phyloP scores from a whole-genome alignment of 768 basidiomycete species.

The Calocybe cyanea region DNA sequence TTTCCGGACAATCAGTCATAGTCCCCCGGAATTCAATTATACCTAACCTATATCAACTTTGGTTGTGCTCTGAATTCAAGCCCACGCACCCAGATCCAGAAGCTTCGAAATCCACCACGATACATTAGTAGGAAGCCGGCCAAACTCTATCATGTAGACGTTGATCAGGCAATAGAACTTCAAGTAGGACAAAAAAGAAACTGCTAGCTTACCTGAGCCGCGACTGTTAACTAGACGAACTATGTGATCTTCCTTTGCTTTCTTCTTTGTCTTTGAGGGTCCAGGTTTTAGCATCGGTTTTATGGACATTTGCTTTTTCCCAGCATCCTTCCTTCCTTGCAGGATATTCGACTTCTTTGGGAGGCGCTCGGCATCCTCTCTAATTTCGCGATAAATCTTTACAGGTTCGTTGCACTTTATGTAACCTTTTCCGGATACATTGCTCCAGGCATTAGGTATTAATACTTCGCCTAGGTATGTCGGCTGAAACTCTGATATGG shows the following conservation, averaged over 20 bases:
- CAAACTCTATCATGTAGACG: slow-evolving; percentile 55
- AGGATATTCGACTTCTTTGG: slow-evolving; percentile 25
- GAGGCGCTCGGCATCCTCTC: slow-evolving; percentile 27
- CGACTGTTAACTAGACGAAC: slow-evolving; percentile 62
- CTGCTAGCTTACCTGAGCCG: slow-evolving; percentile 54
- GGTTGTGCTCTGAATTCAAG: background rate
- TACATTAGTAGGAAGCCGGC: slow-evolving; percentile 65
- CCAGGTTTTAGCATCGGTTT: slow-evolving; percentile 63
- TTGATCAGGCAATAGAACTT: slow-evolving; percentile 1
- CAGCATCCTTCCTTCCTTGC: slow-evolving; percentile 34
- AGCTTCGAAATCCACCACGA: slow-evolving; percentile 73
- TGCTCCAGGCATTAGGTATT: slow-evolving; percentile 76
- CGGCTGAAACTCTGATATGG: slow-evolving; percentile 17
- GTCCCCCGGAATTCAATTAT: slow-evolving; percentile 66
- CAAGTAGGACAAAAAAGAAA: background rate
- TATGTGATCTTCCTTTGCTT: slow-evolving; percentile 58
- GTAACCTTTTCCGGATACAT: slow-evolving; percentile 69
- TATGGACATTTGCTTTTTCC: slow-evolving; percentile 65
- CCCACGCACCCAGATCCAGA: slow-evolving; percentile 57
- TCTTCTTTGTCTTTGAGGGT: slow-evolving; percentile 50
- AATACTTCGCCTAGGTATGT: slow-evolving; percentile 66
- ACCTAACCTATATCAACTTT: slow-evolving; percentile 31
- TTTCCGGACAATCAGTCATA: slow-evolving; percentile 74
- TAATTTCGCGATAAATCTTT: slow-evolving; percentile 51
- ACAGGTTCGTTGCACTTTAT: slow-evolving; percentile 62